Evolutionary conservation across 2,329 filamentous ascomycete species (phyloP).

Genomic region (Davidsoniella eucalypti): DNA sequence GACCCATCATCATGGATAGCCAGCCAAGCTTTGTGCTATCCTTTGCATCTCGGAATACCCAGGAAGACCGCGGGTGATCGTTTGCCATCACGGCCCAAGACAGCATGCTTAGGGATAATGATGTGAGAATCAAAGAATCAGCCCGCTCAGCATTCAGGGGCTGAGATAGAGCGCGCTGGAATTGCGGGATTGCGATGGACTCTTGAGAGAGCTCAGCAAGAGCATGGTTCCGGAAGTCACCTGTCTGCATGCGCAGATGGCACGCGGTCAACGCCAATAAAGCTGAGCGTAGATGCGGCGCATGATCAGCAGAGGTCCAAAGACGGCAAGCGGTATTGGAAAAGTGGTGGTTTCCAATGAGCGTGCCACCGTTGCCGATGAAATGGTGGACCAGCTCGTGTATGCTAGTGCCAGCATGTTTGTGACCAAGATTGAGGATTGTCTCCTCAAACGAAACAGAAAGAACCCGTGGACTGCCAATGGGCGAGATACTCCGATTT

Average conservation of each 20-base stretch:
- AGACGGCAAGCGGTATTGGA: slow-evolving; percentile 12
- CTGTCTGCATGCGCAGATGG: slow-evolving; percentile 15
- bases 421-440: slow-evolving; percentile 6
- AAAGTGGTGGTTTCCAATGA: slow-evolving; percentile 12
- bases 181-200: slow-evolving; percentile 14
- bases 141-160: slow-evolving; percentile 14
- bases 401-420: slow-evolving; percentile 6
- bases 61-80: slow-evolving; percentile 13
- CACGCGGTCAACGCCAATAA: slow-evolving; percentile 16
- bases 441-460: slow-evolving; percentile 9
- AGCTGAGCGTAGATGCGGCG: slow-evolving; percentile 15
- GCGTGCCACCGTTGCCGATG: slow-evolving; percentile 12
- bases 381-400: slow-evolving; percentile 11
- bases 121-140: slow-evolving; percentile 16
- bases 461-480: slow-evolving; percentile 1
- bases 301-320: slow-evolving; percentile 7
- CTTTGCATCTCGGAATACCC: slow-evolving; percentile 14
- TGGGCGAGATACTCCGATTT: background rate
- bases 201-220: slow-evolving; percentile 17
- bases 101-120: slow-evolving; percentile 16
- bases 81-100: slow-evolving; percentile 14
- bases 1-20: slow-evolving; percentile 16
- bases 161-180: slow-evolving; percentile 14
- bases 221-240: slow-evolving; percentile 2
- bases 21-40: slow-evolving; percentile 14